Percentiles rank a stretch among this genome's conserved stretches.
phyloP scores from a whole-genome alignment of 352 stramenopile species.

The Phytopythium oedochilum region DNA sequence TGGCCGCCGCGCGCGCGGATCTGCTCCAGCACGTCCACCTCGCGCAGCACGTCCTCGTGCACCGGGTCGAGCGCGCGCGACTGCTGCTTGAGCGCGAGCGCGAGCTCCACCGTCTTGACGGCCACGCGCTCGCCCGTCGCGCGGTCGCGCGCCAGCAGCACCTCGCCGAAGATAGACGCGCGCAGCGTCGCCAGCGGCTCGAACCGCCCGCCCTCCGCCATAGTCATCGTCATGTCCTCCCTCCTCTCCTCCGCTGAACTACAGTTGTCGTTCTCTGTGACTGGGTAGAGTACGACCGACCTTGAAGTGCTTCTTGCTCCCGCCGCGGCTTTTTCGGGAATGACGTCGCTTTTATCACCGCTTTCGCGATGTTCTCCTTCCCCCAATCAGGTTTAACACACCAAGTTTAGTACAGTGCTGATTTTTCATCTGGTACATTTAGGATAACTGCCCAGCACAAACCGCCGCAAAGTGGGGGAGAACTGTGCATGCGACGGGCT shows the following conservation, averaged over 20 bases:
- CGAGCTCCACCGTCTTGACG: slow-evolving; percentile 68
- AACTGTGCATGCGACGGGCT: too few species aligned
- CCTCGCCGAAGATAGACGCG: slow-evolving; percentile 64
- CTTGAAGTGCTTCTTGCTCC: neutral
- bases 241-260: too few species aligned
- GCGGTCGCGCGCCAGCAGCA: slow-evolving; percentile 56
- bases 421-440: too few species aligned
- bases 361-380: too few species aligned
- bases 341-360: neutral
- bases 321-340: neutral
- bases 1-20: slow-evolving; percentile 52
- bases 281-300: neutral
- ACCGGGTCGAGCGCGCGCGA: slow-evolving; percentile 41
- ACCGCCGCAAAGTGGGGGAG: too few species aligned
- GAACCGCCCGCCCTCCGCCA: slow-evolving; percentile 20
- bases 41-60: slow-evolving; percentile 64
- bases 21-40: slow-evolving; percentile 61
- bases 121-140: slow-evolving; percentile 52
- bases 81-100: slow-evolving; percentile 46
- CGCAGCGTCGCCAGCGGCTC: slow-evolving; percentile 38
- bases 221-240: neutral
- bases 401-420: too few species aligned
- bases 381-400: too few species aligned
- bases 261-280: neutral
- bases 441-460: too few species aligned